Evolutionary conservation across 2,329 filamentous ascomycete genomes (phyloP), one percentile per base, ranked within the genome.

Genomic region (Sporothrix dimorphospora): DNA sequence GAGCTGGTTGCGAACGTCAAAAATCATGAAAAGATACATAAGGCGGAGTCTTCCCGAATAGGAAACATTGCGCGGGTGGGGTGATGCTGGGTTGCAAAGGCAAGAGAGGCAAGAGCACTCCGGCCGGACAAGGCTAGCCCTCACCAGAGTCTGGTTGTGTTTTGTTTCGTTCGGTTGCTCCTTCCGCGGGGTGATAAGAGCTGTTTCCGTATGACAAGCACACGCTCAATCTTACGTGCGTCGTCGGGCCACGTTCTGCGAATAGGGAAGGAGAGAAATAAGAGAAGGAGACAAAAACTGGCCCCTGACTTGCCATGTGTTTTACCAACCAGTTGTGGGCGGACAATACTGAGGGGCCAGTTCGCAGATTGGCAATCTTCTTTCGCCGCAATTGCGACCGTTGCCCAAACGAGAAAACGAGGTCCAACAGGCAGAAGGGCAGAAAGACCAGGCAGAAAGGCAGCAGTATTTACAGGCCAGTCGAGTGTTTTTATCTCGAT

Each of bases 141-240:
- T n/a, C n/a, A n/a, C n/a, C n/a, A 63, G n/a, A 21, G 57, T 14
- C 4, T 63, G 9, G 34, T 42, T 42, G n/a, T 42, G 34, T n/a
- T 61, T 61, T 61, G 57, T 63, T 63, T 63, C 34, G 27, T 19
- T 68, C 65, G 19, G 30, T 38, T 53, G 65, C 30, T 67, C 45
- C 65, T 68, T 14, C 65, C 47, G n/a, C 16, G 3, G n/a, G 34
- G 61, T 30, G 40, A 19, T 30, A 30, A 30, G n/a, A 47, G 40
- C n/a, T 3, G 30, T 21, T 21, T 40, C 19, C 30, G 57, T 21
- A 55, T 30, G 53, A 16, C 53, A 30, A 40, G 19, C 19, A n/a
- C 30, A 38, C 57, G 34, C 12, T 61, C 57, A 21, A 40, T 40
- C 21, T 16, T 45, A 65, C 19, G 11, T 42, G 59, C 38, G 16